A percentile compares a stretch with the other conserved stretches of the same genome.
These are phyloP conservation scores for Hanseniaspora thailandica DNA, from an alignment of 805 yeast species.

Conservation along the genomic window DNA sequence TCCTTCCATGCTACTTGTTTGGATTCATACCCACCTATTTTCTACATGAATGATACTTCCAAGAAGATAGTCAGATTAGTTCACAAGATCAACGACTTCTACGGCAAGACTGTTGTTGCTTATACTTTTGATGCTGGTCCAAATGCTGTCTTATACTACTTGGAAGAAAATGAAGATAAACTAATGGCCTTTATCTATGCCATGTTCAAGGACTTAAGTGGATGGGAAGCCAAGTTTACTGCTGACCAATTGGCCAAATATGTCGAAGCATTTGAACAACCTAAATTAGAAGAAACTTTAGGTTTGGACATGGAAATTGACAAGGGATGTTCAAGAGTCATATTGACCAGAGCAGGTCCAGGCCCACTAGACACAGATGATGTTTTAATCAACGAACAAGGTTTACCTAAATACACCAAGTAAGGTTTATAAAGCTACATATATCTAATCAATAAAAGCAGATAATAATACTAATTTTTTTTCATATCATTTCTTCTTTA, in stretches of 20 bases:
- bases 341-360: slow-evolving; percentile 73
- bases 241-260: slow-evolving; percentile 23
- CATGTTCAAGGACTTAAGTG: slow-evolving; percentile 47
- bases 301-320: slow-evolving; percentile 41
- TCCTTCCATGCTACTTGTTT: slow-evolving; percentile 97
- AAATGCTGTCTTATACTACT: slow-evolving; percentile 89
- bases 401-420: slow-evolving; percentile 36
- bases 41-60: slow-evolving; percentile 84
- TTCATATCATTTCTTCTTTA: not conserved
- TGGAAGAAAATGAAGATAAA: slow-evolving; percentile 56
- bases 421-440: not conserved
- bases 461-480: not conserved
- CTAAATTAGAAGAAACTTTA: slow-evolving; percentile 25
- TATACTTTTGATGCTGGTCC: slow-evolving; percentile 99
- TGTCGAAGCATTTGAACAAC: slow-evolving; percentile 21
- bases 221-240: slow-evolving; percentile 48
- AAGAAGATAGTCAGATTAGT: slow-evolving; percentile 66
- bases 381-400: slow-evolving; percentile 45
- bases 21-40: slow-evolving; percentile 91
- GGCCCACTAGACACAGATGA: slow-evolving; percentile 63
- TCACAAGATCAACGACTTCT: slow-evolving; percentile 59
- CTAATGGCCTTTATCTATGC: slow-evolving; percentile 60
- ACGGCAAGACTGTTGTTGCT: slow-evolving; percentile 61
- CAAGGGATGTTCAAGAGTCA: slow-evolving; percentile 70
- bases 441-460: not conserved